Evolutionary conservation across 2,329 filamentous ascomycete genomes (phyloP).

Genomic region (Exophiala dermatitidis): DNA sequence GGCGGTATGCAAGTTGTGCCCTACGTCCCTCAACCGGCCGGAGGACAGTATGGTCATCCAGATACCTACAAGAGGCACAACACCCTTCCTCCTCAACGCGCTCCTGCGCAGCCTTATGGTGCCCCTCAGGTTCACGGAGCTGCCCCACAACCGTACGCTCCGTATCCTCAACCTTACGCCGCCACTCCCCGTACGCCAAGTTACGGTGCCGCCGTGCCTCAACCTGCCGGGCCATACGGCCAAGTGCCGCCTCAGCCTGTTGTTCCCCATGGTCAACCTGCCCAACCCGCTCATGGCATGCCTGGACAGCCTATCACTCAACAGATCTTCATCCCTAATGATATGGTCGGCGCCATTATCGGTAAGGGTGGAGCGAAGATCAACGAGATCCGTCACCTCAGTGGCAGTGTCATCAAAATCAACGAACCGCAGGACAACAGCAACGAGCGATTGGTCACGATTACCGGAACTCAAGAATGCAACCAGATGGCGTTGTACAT

Average conservation of each 20-base stretch:
- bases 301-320: conserved; percentile 84
- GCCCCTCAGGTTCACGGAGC: conserved; percentile 66
- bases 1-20: conserved; percentile 99
- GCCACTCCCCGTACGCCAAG: conserved; percentile 62
- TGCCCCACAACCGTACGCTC: conserved; percentile 36
- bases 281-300: conserved; percentile 60
- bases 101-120: conserved; percentile 57
- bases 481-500: conserved; percentile 99
- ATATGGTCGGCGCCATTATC: conserved; percentile 99
- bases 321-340: conserved; percentile 98
- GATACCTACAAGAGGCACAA: conserved; percentile 75
- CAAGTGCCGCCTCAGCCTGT: conserved; percentile 52
- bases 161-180: conserved; percentile 66
- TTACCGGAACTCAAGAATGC: conserved; percentile 95
- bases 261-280: conserved; percentile 56
- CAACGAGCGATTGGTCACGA: conserved; percentile 94
- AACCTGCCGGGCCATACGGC: conserved; percentile 59
- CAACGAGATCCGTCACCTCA: conserved; percentile 96
- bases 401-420: conserved; percentile 98
- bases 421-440: conserved; percentile 98
- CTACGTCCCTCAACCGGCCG: conserved; percentile 86
- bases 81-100: conserved; percentile 62
- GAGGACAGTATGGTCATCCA: conserved; percentile 84
- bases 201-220: conserved; percentile 74
- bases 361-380: conserved; percentile 98